A percentile compares a stretch with the other conserved stretches of the same genome.
These are phyloP conservation scores for Maudiozyma humilis DNA, from an alignment of 1,139 yeast species.

Conservation along the genomic window DNA sequence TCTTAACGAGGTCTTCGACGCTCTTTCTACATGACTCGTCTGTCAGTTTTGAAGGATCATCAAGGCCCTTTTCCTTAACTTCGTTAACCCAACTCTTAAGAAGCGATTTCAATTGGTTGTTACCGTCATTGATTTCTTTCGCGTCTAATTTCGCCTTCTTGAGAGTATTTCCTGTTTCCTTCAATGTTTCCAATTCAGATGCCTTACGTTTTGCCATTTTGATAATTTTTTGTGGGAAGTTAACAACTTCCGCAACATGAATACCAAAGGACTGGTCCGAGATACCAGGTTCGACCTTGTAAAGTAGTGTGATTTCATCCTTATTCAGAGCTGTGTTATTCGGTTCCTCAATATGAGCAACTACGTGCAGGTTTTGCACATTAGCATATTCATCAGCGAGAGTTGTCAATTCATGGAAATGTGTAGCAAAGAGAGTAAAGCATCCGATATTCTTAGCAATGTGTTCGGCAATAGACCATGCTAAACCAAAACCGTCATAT, in stretches of 20 bases:
- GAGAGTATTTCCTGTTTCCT: constrained; percentile 33
- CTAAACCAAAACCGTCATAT: constrained; percentile 94
- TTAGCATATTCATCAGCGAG: constrained; percentile 52
- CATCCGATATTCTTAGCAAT: constrained; percentile 63
- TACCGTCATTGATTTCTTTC: constrained; percentile 51
- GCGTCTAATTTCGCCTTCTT: constrained; percentile 47
- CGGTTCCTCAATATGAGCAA: constrained; percentile 67
- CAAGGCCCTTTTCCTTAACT: constrained; percentile 37
- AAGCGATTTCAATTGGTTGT: constrained; percentile 45
- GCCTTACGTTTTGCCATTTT: constrained; percentile 95
- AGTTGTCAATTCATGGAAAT: constrained; percentile 88
- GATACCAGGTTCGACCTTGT: constrained; percentile 86
- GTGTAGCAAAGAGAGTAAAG: constrained; percentile 89
- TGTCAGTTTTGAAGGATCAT: constrained; percentile 15
- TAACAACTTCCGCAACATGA: constrained; percentile 92
- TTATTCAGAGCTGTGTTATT: constrained; percentile 34
- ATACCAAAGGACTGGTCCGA: constrained; percentile 95
- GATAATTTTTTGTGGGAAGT: constrained; percentile 80
- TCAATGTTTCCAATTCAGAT: constrained; percentile 68
- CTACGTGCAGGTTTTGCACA: constrained; percentile 81
- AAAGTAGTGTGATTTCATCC: constrained; percentile 77
- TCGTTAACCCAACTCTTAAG: constrained; percentile 54
- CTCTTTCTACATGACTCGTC: constrained; percentile 21
- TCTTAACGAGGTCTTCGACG: constrained; percentile 19
- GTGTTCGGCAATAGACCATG: constrained; percentile 91